Evolutionary conservation across 225 moss, liverwort and hornwort genomes (phyloP).

Genomic region (Thuidium tamariscinum): DNA sequence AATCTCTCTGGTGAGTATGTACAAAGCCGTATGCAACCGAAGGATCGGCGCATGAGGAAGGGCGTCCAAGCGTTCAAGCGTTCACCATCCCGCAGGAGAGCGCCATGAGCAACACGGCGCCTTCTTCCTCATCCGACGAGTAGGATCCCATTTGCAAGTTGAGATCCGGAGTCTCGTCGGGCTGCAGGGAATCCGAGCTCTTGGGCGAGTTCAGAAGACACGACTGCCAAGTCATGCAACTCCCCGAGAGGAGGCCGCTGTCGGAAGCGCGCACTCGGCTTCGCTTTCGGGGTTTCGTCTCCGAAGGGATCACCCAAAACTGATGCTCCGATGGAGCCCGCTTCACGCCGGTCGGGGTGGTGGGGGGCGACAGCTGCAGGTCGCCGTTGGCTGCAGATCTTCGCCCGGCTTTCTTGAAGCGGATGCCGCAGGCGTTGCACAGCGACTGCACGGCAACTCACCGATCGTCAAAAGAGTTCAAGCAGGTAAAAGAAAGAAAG

Average conservation of each 20-base stretch:
- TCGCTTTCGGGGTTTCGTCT: constrained; percentile 17
- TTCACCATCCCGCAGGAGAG: constrained; percentile 44
- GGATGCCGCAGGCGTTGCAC: constrained; percentile 70
- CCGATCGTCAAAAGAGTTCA: background rate
- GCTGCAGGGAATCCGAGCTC: background rate
- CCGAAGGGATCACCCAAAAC: constrained; percentile 22
- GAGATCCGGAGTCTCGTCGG: background rate
- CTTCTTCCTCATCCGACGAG: constrained; percentile 48
- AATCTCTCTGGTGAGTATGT: constrained; percentile 10
- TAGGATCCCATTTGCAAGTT: constrained; percentile 6
- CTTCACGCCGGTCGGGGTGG: constrained; percentile 7
- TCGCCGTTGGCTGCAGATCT: constrained; percentile 38
- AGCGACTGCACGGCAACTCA: constrained; percentile 29
- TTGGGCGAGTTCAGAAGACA: constrained; percentile 6
- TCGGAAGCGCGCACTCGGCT: constrained; percentile 28
- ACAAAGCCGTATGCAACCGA: constrained; percentile 28
- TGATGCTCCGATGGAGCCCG: background rate
- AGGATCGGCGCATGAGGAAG: background rate
- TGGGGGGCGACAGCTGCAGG: constrained; percentile 12
- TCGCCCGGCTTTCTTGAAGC: constrained; percentile 54
- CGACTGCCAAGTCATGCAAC: constrained; percentile 56
- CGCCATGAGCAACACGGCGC: constrained; percentile 49
- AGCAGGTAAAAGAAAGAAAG: background rate
- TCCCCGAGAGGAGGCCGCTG: constrained; percentile 18
- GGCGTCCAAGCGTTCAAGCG: constrained; percentile 6